A percentile compares a stretch with the other conserved stretches of the same genome.
These are phyloP conservation scores for Scutellaria galericulata DNA, from an alignment of 257 asterid genomes.

Conservation along the genomic window DNA sequence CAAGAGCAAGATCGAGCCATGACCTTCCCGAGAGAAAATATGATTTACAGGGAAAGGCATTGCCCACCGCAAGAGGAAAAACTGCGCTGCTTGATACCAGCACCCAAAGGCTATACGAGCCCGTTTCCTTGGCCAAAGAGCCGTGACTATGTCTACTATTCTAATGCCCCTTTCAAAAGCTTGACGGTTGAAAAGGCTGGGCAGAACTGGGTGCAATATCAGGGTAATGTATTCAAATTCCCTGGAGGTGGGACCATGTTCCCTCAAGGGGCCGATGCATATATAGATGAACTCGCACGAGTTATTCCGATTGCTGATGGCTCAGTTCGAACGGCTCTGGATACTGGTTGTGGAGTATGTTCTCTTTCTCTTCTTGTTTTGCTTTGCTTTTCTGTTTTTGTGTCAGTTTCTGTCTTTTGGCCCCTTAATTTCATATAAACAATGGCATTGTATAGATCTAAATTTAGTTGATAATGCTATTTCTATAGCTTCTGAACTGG, in stretches of 20 bases:
- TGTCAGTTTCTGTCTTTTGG: neutral
- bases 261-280: constrained; percentile 92
- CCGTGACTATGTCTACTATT: constrained; percentile 83
- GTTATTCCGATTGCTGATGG: constrained; percentile 78
- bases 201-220: constrained; percentile 86
- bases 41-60: constrained; percentile 91
- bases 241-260: constrained; percentile 99
- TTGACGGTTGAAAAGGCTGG: constrained; percentile 89
- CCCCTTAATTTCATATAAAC: neutral
- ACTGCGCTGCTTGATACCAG: constrained; percentile 78
- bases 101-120: constrained; percentile 77
- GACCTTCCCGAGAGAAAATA: constrained; percentile 84
- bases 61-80: constrained; percentile 83
- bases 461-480: neutral
- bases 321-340: constrained; percentile 81
- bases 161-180: constrained; percentile 85
- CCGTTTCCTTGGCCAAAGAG: constrained; percentile 99
- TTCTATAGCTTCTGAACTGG: constrained; percentile 11
- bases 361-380: constrained; percentile 27
- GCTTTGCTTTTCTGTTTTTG: neutral
- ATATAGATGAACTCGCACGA: constrained; percentile 77
- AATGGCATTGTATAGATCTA: neutral
- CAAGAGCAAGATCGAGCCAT: constrained; percentile 95
- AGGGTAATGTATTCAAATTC: constrained; percentile 82
- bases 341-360: constrained; percentile 95